phyloP scores from a whole-genome alignment of 2,329 filamentous ascomycete species.

The Apiospora arundinis region DNA sequence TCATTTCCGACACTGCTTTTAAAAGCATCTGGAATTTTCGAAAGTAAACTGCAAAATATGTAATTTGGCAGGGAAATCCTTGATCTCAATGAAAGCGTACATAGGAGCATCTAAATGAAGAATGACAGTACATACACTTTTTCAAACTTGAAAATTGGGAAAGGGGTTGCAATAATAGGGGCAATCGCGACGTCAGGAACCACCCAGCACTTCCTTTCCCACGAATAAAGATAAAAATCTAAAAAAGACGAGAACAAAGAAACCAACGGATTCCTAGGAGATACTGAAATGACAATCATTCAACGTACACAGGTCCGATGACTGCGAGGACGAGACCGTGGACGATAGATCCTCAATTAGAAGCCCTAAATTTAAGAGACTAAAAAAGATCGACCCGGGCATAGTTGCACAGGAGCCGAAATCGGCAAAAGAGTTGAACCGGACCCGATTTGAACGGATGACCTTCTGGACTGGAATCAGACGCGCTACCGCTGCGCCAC shows the following conservation, averaged over 20 bases:
- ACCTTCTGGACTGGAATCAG: constrained; percentile 22
- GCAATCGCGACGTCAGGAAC: too few relatives aligned
- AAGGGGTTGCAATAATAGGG: too few relatives aligned
- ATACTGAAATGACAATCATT: too few relatives aligned
- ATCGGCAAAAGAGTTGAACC: constrained; percentile 12
- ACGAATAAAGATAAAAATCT: too few relatives aligned
- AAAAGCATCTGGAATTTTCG: background rate
- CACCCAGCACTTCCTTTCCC: too few relatives aligned
- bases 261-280: too few relatives aligned
- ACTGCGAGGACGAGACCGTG: too few relatives aligned
- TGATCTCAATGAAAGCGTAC: background rate
- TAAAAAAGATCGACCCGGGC: background rate
- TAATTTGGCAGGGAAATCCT: background rate
- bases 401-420: background rate
- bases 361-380: too few relatives aligned
- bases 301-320: too few relatives aligned
- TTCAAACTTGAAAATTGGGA: background rate
- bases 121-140: background rate
- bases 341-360: too few relatives aligned
- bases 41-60: background rate
- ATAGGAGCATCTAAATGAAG: background rate
- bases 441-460: constrained; percentile 22
- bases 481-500: constrained; percentile 22
- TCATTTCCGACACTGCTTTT: too few relatives aligned
- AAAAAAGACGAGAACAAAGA: too few relatives aligned